Percentiles rank a stretch among this genome's conserved stretches.
Evolutionary conservation across 2,329 filamentous ascomycete species (phyloP).

Genomic region (Trichoderma polysporum): DNA sequence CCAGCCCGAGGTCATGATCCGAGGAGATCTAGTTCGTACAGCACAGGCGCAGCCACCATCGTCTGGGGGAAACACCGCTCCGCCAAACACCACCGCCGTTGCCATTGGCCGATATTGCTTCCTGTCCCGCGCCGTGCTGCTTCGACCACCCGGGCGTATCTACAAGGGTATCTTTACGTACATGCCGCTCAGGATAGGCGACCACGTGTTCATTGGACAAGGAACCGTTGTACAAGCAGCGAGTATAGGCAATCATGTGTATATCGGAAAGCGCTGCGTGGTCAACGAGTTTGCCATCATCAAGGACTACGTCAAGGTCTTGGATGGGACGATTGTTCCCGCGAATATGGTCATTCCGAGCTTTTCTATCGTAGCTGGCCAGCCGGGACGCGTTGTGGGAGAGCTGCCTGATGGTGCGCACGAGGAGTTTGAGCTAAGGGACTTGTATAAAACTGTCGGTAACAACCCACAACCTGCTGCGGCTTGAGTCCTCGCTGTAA

Average conservation of each 20-base stretch:
- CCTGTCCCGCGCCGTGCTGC: constrained; percentile 71
- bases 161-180: constrained; percentile 78
- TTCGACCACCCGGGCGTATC: constrained; percentile 80
- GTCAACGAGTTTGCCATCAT: constrained; percentile 87
- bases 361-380: constrained; percentile 85
- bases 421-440: constrained; percentile 63
- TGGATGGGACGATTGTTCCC: constrained; percentile 82
- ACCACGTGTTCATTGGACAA: constrained; percentile 88
- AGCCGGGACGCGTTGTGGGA: constrained; percentile 75
- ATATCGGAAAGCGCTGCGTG: constrained; percentile 74
- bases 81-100: constrained; percentile 65
- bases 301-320: constrained; percentile 86
- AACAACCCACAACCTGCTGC: constrained; percentile 49
- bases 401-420: constrained; percentile 73
- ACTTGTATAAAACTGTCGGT: constrained; percentile 63
- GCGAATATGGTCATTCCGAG: constrained; percentile 89
- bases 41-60: constrained; percentile 43
- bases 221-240: constrained; percentile 78
- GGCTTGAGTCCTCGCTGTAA: constrained; percentile 24
- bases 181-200: constrained; percentile 88
- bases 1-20: constrained; percentile 90
- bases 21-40: constrained; percentile 76
- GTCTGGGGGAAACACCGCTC: constrained; percentile 36
- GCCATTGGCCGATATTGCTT: constrained; percentile 91
- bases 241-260: constrained; percentile 78